Conservation (phyloP, 2,329 filamentous ascomycete species). For the Elsinoe fawcettii region DNA sequence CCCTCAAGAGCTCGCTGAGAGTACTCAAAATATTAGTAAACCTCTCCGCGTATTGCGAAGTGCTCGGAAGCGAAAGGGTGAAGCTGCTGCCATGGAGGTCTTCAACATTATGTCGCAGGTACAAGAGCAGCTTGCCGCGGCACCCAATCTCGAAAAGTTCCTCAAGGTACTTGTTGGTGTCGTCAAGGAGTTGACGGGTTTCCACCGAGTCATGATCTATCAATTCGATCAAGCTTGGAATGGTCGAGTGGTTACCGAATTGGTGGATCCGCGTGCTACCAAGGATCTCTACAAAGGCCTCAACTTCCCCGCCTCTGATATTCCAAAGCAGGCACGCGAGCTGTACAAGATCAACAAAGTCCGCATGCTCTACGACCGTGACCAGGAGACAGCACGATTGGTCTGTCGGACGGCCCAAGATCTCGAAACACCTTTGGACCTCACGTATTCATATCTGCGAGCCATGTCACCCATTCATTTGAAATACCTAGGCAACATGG, state of each 20-base stretch:
- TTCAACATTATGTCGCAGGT: constrained; percentile 90
- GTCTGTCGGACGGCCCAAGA: constrained; percentile 72
- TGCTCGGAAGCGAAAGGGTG: constrained; percentile 65
- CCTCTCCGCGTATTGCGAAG: constrained; percentile 70
- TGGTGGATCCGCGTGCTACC: constrained; percentile 71
- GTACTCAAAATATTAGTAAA: constrained; percentile 66
- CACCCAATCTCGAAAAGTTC: constrained; percentile 62
- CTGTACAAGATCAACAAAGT: constrained; percentile 87
- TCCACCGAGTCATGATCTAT: constrained; percentile 88
- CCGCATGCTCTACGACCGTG: constrained; percentile 75
- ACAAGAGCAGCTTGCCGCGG: constrained; percentile 73
- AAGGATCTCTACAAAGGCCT: constrained; percentile 80
- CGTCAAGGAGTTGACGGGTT: constrained; percentile 81
- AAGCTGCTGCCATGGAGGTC: constrained; percentile 78
- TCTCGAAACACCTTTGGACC: constrained; percentile 66
- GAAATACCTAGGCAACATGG: constrained; percentile 84
- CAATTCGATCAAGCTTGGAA: constrained; percentile 80
- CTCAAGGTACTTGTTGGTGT: constrained; percentile 77
- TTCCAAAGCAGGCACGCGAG: constrained; percentile 77
- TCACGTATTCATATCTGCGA: constrained; percentile 75
- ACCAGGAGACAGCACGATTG: constrained; percentile 68
- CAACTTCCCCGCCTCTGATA: constrained; percentile 82
- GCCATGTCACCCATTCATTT: constrained; percentile 88
- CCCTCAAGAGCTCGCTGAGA: constrained; percentile 63
- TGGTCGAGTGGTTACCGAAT: constrained; percentile 77